phyloP scores from a whole-genome alignment of 441 rosid species.

The Adansonia madagascariensis region DNA sequence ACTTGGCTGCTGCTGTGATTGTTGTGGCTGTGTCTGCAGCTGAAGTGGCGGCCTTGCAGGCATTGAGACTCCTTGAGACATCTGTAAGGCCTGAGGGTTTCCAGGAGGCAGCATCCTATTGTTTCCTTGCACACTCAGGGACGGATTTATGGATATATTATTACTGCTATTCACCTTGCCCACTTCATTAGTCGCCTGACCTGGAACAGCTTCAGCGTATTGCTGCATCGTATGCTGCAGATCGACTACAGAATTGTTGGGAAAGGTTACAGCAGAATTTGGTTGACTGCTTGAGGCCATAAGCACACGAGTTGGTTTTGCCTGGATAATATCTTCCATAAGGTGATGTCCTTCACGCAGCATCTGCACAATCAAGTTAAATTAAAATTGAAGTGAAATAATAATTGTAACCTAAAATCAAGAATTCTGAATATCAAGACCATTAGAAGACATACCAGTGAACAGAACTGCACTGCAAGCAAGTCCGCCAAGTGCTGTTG shows the following conservation, averaged over 20 bases:
- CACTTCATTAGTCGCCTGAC: conserved; percentile 58
- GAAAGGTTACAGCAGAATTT: conserved; percentile 49
- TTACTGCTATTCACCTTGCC: conserved; percentile 58
- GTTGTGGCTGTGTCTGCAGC: conserved; percentile 46
- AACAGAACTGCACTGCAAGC: conserved; percentile 70
- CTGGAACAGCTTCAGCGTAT: conserved; percentile 60
- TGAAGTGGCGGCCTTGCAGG: conserved; percentile 63
- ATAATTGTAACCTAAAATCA: not conserved
- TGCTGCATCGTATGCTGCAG: conserved; percentile 67
- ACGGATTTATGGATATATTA: conserved; percentile 50
- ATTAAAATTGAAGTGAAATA: conserved; percentile 27
- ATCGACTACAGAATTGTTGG: conserved; percentile 59
- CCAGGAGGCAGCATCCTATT: conserved; percentile 77
- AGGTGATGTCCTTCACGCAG: conserved; percentile 56
- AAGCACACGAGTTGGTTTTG: conserved; percentile 55
- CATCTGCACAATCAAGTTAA: conserved; percentile 68
- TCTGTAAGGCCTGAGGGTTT: conserved; percentile 72
- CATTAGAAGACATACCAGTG: conserved; percentile 63
- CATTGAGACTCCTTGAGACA: conserved; percentile 81
- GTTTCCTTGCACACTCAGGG: conserved; percentile 57
- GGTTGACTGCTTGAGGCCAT: conserved; percentile 56
- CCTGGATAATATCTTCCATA: conserved; percentile 58
- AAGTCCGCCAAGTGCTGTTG: conserved; percentile 86
- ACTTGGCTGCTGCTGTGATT: conserved; percentile 46
- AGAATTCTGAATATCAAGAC: conserved; percentile 13